phyloP scores from a whole-genome alignment of 352 stramenopile species.

The Phytophthora fragariae region DNA sequence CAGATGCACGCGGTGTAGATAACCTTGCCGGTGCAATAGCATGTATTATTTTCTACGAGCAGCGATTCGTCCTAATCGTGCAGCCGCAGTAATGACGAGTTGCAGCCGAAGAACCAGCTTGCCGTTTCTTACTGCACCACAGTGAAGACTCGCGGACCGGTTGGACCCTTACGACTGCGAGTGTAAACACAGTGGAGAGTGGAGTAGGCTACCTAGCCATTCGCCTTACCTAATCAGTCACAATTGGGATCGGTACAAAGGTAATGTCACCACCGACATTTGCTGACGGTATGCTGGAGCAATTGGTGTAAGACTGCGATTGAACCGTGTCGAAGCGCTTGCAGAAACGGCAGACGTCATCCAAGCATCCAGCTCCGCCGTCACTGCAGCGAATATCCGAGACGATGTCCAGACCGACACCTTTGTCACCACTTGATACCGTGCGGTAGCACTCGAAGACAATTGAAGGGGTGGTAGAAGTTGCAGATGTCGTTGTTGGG shows the following conservation, averaged over 20 bases:
- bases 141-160: background rate
- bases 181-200: too few relatives aligned
- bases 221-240: slow-evolving; percentile 8
- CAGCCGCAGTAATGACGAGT: background rate
- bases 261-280: slow-evolving; percentile 35
- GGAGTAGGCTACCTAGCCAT: too few relatives aligned
- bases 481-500: slow-evolving; percentile 4
- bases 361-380: slow-evolving; percentile 46
- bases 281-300: slow-evolving; percentile 28
- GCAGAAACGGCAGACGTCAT: slow-evolving; percentile 42
- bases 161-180: too few relatives aligned
- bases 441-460: slow-evolving; percentile 27
- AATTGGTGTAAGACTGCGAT: slow-evolving; percentile 42
- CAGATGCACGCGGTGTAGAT: too few relatives aligned
- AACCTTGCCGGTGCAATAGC: too few relatives aligned
- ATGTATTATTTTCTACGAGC: background rate
- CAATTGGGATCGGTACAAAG: slow-evolving; percentile 37
- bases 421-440: slow-evolving; percentile 40
- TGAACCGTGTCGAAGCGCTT: slow-evolving; percentile 44
- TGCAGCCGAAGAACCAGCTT: slow-evolving; percentile 5
- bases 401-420: slow-evolving; percentile 47
- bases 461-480: slow-evolving; percentile 26
- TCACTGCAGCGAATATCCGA: slow-evolving; percentile 47
- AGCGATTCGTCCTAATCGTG: background rate
- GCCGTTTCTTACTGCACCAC: slow-evolving; percentile 4